These are phyloP conservation scores for Zoysia japonica DNA, from an alignment of 176 grass and related monocot genomes.

Conservation along the genomic window DNA sequence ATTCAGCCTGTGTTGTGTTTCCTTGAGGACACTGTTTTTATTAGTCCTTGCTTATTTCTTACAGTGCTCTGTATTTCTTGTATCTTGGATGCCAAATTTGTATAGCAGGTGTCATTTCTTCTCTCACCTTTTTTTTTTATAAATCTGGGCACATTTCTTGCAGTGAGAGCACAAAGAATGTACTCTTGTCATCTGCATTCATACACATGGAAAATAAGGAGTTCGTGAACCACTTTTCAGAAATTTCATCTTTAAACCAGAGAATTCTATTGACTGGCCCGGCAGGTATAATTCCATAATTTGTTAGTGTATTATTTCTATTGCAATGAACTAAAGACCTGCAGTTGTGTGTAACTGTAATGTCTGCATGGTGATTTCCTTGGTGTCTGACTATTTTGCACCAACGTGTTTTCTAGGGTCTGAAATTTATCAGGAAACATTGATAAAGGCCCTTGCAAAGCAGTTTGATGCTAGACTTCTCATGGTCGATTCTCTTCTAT, in stretches of 20 bases:
- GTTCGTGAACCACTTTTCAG: conserved; percentile 29
- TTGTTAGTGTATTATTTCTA: not conserved
- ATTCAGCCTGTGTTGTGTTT: not conserved
- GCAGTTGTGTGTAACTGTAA: not conserved
- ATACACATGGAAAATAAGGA: conserved; percentile 64
- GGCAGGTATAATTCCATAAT: conserved; percentile 47
- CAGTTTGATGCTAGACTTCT: conserved; percentile 72
- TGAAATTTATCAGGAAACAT: conserved; percentile 76
- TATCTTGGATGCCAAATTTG: not conserved
- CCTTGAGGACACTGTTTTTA: not conserved
- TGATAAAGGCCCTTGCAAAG: conserved; percentile 84
- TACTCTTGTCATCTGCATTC: conserved; percentile 55
- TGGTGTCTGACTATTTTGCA: conserved; percentile 22
- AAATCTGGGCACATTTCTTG: conserved; percentile 29
- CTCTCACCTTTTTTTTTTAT: not conserved
- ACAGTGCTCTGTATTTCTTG: conserved; percentile 35
- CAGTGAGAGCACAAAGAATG: conserved; percentile 67
- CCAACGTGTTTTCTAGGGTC: conserved; percentile 48
- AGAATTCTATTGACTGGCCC: conserved; percentile 76
- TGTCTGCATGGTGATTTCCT: not conserved
- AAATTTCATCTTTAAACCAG: conserved; percentile 61
- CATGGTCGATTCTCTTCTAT: conserved; percentile 62
- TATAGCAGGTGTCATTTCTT: not conserved
- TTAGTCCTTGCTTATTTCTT: conserved; percentile 26
- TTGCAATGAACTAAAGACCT: not conserved